phyloP scores from a whole-genome alignment of 177 flowering plant species.

The Tripterygium wilfordii region DNA sequence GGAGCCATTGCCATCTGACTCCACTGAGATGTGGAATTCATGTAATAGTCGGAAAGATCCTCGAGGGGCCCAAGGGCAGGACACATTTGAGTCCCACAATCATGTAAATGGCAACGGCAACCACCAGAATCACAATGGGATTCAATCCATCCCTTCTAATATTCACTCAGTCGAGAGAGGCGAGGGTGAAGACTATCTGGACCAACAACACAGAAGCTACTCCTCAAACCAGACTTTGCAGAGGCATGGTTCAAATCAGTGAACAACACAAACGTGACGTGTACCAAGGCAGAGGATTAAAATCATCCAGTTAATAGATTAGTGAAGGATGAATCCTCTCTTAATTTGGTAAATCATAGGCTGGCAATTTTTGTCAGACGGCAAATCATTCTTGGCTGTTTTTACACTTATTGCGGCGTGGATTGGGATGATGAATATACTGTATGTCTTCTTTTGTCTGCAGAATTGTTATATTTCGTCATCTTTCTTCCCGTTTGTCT shows the following conservation, averaged over 20 bases:
- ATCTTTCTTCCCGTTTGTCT: slow-evolving; percentile 1
- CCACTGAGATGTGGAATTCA: slow-evolving; percentile 26
- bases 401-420: slow-evolving; percentile 11
- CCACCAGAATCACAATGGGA: slow-evolving; percentile 26
- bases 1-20: slow-evolving; percentile 26
- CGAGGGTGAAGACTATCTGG: slow-evolving; percentile 42
- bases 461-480: slow-evolving; percentile 2
- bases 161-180: slow-evolving; percentile 23
- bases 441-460: slow-evolving; percentile 2
- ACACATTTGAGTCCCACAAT: slow-evolving; percentile 7
- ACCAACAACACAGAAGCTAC: slow-evolving; percentile 45
- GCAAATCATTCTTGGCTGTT: slow-evolving; percentile 76
- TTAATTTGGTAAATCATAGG: neutral
- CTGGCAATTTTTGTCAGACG: slow-evolving; percentile 29
- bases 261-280: slow-evolving; percentile 13
- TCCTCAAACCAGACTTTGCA: slow-evolving; percentile 35
- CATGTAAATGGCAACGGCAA: slow-evolving; percentile 27
- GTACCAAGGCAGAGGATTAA: slow-evolving; percentile 3
- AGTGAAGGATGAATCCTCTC: neutral
- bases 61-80: slow-evolving; percentile 11
- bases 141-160: slow-evolving; percentile 28
- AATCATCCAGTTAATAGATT: neutral
- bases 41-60: slow-evolving; percentile 25
- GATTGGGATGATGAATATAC: slow-evolving; percentile 4
- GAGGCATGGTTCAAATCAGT: slow-evolving; percentile 52